Base-by-base conservation (phyloP, 345 rosid genomes). In the Eucalyptus curtisii region DNA sequence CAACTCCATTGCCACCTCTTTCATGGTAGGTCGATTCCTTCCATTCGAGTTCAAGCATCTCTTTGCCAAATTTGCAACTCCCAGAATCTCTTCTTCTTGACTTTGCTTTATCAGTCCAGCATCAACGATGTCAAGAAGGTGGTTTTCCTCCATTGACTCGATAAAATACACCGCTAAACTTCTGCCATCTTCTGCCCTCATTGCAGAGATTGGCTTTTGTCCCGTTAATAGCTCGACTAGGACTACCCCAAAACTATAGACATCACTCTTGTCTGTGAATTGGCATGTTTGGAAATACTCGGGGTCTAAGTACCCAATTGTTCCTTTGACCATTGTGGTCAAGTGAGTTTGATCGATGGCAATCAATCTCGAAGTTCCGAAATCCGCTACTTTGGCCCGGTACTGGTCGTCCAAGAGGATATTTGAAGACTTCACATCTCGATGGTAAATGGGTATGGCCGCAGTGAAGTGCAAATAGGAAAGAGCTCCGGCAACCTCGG, bases 351-450 rank as follows among this genome's bases (percentile, higher is more conserved):
- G 89, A 27, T 89, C 82, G 7, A 66, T 42, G 85, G 92, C 53
- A 53, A 90, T 87, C 4, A 84, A 82, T 53, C 88, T 82, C 15
- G 89, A 89, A 49, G 90, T 59, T 10, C 92, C 89, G 13, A 90
- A 90, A 61, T 90, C 92, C 0, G 88, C 90, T 49, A 89, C 66
- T 55, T 90, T 87, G 9, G 88, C 92, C 57, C 48, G 79, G 50
- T 86, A 90, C 31, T 87, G 68, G n/a, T 87, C 84, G 2, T 89
- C 90, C 57, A 90, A 52, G 86, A 90, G 91, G 57, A 90, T 84
- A 85, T 90, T 90, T 13, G 87, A 33, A n/a, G 91, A 59, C 88
- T 90, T 90, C 53, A 90, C 88, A 53, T 90, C 92, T 24, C 92
- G 88, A 76, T 89, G 92, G 45, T 79, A 87, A 53, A 89, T 86